Percentiles rank a stretch among this genome's conserved stretches.
Conservation (phyloP, 768 basidiomycete species). For the Boletus vermiculosoides region DNA sequence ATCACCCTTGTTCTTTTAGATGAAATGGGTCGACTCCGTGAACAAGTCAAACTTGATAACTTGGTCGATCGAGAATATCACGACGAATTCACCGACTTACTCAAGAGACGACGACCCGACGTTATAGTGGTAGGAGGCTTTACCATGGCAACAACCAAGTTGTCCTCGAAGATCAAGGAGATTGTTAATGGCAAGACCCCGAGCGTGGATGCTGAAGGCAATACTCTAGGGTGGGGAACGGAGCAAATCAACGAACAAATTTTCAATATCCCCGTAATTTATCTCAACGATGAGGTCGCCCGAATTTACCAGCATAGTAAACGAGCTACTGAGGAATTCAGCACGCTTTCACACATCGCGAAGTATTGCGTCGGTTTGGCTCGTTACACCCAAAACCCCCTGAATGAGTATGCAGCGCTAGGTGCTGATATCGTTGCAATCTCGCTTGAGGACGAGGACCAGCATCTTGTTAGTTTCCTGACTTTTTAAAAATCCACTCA, state of each 20-base stretch:
- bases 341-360: slow-evolving; percentile 68
- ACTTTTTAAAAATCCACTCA: neutral
- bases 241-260: slow-evolving; percentile 39
- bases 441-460: slow-evolving; percentile 80
- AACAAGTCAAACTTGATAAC: slow-evolving; percentile 87
- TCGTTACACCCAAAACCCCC: slow-evolving; percentile 87
- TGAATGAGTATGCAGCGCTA: slow-evolving; percentile 92
- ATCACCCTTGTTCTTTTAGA: slow-evolving; percentile 85
- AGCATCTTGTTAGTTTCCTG: slow-evolving; percentile 65
- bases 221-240: slow-evolving; percentile 25
- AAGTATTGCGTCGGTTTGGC: slow-evolving; percentile 95
- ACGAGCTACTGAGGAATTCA: slow-evolving; percentile 82
- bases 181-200: slow-evolving; percentile 38
- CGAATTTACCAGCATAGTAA: slow-evolving; percentile 90
- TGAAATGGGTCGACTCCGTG: slow-evolving; percentile 85
- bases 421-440: slow-evolving; percentile 83
- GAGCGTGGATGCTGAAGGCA: slow-evolving; percentile 21
- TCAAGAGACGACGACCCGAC: slow-evolving; percentile 80
- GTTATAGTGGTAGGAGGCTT: slow-evolving; percentile 90
- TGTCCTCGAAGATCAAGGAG: slow-evolving; percentile 64
- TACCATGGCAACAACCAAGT: slow-evolving; percentile 73
- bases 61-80: slow-evolving; percentile 66
- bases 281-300: slow-evolving; percentile 88
- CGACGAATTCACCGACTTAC: slow-evolving; percentile 77
- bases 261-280: slow-evolving; percentile 72